Percentiles rank a stretch among this genome's conserved stretches.
phyloP scores from a whole-genome alignment of 78 protist species.

The Monosiga brevicollis region DNA sequence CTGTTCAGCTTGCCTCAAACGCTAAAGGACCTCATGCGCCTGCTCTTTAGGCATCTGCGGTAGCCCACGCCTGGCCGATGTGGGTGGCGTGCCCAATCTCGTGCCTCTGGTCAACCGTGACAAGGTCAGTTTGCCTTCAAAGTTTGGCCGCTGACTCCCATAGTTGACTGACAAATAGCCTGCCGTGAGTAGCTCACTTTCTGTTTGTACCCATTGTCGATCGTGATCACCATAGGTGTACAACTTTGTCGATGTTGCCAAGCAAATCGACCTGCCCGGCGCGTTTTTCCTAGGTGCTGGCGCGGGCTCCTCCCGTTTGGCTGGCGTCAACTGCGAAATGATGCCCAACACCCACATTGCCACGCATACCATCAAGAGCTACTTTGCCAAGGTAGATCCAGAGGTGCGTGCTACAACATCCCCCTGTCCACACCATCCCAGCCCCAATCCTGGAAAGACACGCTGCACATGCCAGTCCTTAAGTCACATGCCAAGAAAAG shows the following conservation, averaged over 20 bases:
- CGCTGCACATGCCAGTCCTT: no score
- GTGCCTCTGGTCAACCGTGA: background rate
- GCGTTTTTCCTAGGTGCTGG: slow-evolving; percentile 17
- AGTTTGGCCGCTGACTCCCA: no score
- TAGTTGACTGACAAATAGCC: no score
- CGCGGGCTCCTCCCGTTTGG: background rate
- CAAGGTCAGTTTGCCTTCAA: no score
- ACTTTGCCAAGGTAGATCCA: background rate
- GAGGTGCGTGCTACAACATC: no score
- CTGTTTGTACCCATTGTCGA: no score
- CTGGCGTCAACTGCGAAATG: slow-evolving; percentile 6
- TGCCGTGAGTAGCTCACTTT: no score
- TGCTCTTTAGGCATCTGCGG: background rate
- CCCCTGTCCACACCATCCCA: no score
- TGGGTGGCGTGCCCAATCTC: slow-evolving; percentile 13
- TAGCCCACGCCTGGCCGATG: background rate
- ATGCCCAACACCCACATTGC: background rate
- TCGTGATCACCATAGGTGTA: no score
- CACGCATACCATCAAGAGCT: background rate
- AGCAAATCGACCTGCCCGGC: background rate
- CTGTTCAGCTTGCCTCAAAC: slow-evolving; percentile 1
- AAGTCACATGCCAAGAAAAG: no score
- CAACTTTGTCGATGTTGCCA: background rate
- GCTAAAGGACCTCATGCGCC: background rate
- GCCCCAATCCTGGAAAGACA: no score